These are phyloP conservation scores for Sphenostylis stenocarpa DNA, from an alignment of 306 rosid species.

Conservation along the genomic window DNA sequence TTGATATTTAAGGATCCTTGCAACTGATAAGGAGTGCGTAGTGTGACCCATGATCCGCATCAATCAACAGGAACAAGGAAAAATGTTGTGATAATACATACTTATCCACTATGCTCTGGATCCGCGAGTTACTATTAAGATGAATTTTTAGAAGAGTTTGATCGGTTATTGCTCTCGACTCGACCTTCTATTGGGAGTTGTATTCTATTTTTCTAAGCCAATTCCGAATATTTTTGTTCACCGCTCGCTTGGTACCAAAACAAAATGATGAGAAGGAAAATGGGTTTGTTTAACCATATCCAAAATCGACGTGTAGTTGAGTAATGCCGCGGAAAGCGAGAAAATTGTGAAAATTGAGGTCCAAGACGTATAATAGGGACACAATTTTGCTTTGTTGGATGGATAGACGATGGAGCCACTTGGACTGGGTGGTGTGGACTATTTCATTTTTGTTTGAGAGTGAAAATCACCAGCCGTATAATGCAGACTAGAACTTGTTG, in stretches of 20 bases:
- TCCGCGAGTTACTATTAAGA: neutral
- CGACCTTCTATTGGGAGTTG: neutral
- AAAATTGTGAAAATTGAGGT: neutral
- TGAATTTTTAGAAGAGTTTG: neutral
- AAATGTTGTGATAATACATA: neutral
- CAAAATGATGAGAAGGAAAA: neutral
- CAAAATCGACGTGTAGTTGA: slow-evolving; percentile 19
- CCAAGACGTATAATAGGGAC: neutral
- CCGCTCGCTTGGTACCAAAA: neutral
- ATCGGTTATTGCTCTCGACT: neutral
- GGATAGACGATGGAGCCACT: slow-evolving; percentile 49
- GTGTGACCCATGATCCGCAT: slow-evolving; percentile 26
- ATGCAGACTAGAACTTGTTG: slow-evolving; percentile 19
- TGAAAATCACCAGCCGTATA: slow-evolving; percentile 21
- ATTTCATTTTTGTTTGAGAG: slow-evolving; percentile 47
- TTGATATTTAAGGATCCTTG: neutral
- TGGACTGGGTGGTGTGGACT: slow-evolving; percentile 31
- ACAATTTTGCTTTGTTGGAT: slow-evolving; percentile 52
- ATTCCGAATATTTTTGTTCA: neutral
- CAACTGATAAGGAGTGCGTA: neutral
- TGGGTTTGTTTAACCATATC: neutral
- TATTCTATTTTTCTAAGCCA: neutral
- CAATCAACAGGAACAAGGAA: neutral
- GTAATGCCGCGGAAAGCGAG: slow-evolving; percentile 22
- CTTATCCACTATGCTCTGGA: neutral